phyloP scores from a whole-genome alignment of 371 early-diverging fungal species.

The Mortierella sp. region DNA sequence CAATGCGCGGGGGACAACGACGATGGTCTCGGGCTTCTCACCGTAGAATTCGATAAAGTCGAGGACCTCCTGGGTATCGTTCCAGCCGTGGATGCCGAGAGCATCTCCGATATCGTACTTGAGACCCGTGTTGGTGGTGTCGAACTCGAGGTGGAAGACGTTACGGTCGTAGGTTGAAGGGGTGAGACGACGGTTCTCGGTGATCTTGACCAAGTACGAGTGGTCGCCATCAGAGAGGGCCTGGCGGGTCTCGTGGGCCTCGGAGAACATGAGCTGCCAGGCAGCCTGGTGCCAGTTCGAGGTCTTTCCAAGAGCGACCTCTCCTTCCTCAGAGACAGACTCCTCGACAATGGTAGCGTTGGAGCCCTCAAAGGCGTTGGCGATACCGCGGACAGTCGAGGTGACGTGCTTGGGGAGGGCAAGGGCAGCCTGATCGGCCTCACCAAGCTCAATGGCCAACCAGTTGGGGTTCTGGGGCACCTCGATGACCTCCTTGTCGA shows the following conservation, averaged over 20 bases:
- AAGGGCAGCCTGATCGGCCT: constrained; percentile 46
- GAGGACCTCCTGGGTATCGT: constrained; percentile 80
- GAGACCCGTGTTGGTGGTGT: constrained; percentile 81
- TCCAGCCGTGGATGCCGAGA: constrained; percentile 93
- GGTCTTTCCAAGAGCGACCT: constrained; percentile 60
- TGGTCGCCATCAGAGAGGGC: constrained; percentile 75
- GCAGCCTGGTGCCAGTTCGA: constrained; percentile 73
- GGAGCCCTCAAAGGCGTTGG: constrained; percentile 45
- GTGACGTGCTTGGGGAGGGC: constrained; percentile 45
- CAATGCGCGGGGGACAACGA: constrained; percentile 67
- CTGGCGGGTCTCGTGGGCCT: constrained; percentile 73
- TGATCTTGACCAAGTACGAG: constrained; percentile 76
- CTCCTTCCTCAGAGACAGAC: constrained; percentile 60
- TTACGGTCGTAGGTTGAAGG: constrained; percentile 91
- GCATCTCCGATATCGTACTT: constrained; percentile 95
- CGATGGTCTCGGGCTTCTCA: constrained; percentile 73
- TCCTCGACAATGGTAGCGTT: neutral
- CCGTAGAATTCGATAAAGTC: constrained; percentile 83
- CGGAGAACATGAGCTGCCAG: constrained; percentile 85
- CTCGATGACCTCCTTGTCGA: constrained; percentile 60
- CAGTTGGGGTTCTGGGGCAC: constrained; percentile 57
- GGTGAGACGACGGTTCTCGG: constrained; percentile 87
- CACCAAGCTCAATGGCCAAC: constrained; percentile 51
- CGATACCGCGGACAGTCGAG: constrained; percentile 37
- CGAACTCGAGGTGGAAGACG: constrained; percentile 96